Base-by-base conservation (phyloP, 345 rosid species). In the Ceriops tagal region DNA sequence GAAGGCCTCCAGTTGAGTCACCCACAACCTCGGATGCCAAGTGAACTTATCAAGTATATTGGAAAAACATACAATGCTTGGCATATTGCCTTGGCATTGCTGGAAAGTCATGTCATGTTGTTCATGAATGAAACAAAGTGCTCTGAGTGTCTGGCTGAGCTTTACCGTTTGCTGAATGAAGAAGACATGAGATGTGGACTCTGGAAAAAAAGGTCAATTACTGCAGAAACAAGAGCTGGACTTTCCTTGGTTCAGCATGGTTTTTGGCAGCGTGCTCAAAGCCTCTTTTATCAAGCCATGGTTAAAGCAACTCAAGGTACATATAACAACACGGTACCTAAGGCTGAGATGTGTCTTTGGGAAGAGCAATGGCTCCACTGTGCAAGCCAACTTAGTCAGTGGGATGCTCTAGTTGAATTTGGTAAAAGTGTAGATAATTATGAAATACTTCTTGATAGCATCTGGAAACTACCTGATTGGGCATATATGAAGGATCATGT, bases 281-380 rank as follows among this genome's bases (percentile, higher is more conserved):
- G 84, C 78, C 96, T 95, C 66, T 95, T 95, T 82, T 88, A 88
- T 76, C 91, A 92, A 75, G 99, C 99, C 61, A 96, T 96, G 99
- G 88, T 85, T 65, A 96, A 92, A 91, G 99, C 98, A 80, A 95
- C 96, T 78, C 99, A 92, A 78, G 99, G 96, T 53, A 92, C 99
- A 39, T 96, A 96, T 72, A 92, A 89, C 77, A 96, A 92, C 80
- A 84, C 91, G 1, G 99, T 96, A 34, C 99, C 99, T 6, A 96
- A 96, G 82, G 99, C 99, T 65, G 99, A 96, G 84, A 96, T 96
- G 99, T 92, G 97, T 77, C 87, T 96, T 56, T 96, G 99, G 99
- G 99, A 96, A 88, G 99, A 96, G 81, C 98, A 96, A 70, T 96
- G 99, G 99, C 84, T 92, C 65, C 81, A 84, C 78, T 96, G 99